Evolutionary conservation across 208 protist species (phyloP).

Genomic region (Lotmaria passim): DNA sequence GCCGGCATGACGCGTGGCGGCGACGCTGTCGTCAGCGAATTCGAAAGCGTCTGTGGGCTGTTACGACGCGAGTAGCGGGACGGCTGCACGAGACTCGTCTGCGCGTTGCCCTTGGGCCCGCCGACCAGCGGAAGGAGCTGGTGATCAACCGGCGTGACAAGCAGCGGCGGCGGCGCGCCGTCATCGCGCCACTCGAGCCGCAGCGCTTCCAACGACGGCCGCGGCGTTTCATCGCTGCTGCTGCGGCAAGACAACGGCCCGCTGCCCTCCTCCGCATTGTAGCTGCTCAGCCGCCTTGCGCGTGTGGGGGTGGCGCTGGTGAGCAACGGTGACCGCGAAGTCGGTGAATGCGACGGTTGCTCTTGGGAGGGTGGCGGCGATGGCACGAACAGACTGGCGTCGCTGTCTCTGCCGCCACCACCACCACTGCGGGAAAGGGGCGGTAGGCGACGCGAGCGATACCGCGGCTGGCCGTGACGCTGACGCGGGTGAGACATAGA

Average conservation of each 20-base stretch:
- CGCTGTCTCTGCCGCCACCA: not conserved
- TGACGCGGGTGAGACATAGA: not conserved
- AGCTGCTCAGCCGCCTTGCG: constrained; percentile 6
- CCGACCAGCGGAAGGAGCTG: not conserved
- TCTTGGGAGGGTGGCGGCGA: not conserved
- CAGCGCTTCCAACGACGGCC: not conserved
- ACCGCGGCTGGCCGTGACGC: constrained; percentile 2
- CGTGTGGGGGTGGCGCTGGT: constrained; percentile 3
- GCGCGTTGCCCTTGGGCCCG: not conserved
- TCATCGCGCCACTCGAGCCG: not conserved
- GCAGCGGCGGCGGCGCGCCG: not conserved
- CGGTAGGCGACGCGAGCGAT: constrained; percentile 5
- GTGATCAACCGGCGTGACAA: constrained; percentile 5
- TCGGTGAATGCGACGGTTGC: not conserved
- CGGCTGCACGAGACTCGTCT: not conserved
- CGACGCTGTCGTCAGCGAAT: not conserved
- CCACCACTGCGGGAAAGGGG: constrained; percentile 1
- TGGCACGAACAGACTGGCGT: not conserved
- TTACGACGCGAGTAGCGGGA: not conserved
- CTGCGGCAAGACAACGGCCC: not conserved
- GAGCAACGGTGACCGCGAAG: constrained; percentile 5
- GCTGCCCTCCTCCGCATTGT: constrained; percentile 15
- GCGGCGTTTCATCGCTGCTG: constrained; percentile 14
- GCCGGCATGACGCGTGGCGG: not conserved
- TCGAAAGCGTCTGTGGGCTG: not conserved